phyloP scores from a whole-genome alignment of 2,329 filamentous ascomycete species.

The Lasiodiplodia theobromae region DNA sequence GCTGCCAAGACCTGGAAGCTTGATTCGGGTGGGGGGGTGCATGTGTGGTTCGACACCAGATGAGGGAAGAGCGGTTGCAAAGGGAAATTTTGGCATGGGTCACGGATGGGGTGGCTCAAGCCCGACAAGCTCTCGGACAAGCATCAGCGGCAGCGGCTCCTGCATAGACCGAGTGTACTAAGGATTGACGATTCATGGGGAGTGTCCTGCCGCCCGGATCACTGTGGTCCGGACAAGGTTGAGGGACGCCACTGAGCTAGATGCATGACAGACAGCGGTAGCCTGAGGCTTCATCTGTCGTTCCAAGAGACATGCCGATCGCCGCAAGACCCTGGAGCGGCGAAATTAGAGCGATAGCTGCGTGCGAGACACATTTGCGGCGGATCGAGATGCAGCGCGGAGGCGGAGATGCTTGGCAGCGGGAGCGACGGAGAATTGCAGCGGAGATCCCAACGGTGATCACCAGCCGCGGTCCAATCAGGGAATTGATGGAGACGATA shows the following conservation, averaged over 20 bases:
- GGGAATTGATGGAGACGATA: neutral
- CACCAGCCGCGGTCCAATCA: neutral
- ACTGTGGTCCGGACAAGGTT: neutral
- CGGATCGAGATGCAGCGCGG: neutral
- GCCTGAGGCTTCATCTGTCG: slow-evolving; percentile 10
- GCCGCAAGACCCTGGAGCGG: neutral
- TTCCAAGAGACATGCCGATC: neutral
- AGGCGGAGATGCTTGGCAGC: slow-evolving; percentile 24
- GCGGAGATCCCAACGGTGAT: slow-evolving; percentile 15
- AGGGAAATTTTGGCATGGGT: slow-evolving; percentile 6
- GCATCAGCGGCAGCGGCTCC: neutral
- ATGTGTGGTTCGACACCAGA: slow-evolving; percentile 1
- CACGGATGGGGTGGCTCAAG: neutral
- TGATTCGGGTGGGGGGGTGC: slow-evolving; percentile 2
- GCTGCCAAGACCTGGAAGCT: neutral
- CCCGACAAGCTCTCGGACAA: slow-evolving; percentile 15
- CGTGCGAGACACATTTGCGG: slow-evolving; percentile 8
- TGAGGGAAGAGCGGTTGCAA: neutral
- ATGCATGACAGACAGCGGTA: slow-evolving; percentile 16
- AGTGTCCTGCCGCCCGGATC: slow-evolving; percentile 9
- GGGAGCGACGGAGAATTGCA: slow-evolving; percentile 19
- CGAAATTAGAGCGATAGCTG: neutral
- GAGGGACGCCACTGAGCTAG: neutral
- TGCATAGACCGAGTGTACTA: slow-evolving; percentile 1
- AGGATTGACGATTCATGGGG: slow-evolving; percentile 3